phyloP scores from a whole-genome alignment of 2,329 filamentous ascomycete species.

The Colletotrichum sp. region DNA sequence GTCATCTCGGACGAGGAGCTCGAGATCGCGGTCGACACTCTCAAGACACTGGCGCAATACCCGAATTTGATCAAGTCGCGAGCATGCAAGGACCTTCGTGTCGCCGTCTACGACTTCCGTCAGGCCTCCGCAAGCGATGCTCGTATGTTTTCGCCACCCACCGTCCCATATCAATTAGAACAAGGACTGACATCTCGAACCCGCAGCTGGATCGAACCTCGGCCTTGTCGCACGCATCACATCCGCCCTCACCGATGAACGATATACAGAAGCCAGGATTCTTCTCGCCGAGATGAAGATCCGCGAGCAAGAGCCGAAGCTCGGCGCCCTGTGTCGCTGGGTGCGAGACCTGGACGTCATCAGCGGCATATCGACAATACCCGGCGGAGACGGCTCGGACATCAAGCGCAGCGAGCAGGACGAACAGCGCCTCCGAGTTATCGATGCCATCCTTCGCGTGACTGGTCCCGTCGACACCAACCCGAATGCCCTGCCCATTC shows the following conservation, averaged over 20 bases:
- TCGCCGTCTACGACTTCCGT: slow-evolving; percentile 72
- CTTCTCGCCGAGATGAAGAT: slow-evolving; percentile 74
- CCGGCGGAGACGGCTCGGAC: slow-evolving; percentile 39
- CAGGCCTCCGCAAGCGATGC: slow-evolving; percentile 70
- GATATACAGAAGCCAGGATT: slow-evolving; percentile 69
- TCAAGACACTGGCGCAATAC: slow-evolving; percentile 62
- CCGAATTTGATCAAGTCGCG: slow-evolving; percentile 72
- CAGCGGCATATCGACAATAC: slow-evolving; percentile 65
- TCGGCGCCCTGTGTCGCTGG: slow-evolving; percentile 75
- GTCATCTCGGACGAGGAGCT: slow-evolving; percentile 69
- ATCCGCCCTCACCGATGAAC: slow-evolving; percentile 68
- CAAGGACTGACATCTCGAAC: neutral
- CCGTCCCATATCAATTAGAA: neutral
- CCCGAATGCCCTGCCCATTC: slow-evolving; percentile 30
- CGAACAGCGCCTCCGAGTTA: slow-evolving; percentile 61
- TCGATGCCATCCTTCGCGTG: slow-evolving; percentile 69
- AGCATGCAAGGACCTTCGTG: slow-evolving; percentile 68
- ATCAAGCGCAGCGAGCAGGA: slow-evolving; percentile 49
- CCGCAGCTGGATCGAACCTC: slow-evolving; percentile 52
- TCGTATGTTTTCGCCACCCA: slow-evolving; percentile 34
- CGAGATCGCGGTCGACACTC: slow-evolving; percentile 70
- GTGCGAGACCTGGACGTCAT: slow-evolving; percentile 74
- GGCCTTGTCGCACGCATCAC: slow-evolving; percentile 64
- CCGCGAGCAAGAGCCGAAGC: slow-evolving; percentile 66
- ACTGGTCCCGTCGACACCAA: slow-evolving; percentile 65